Base-by-base conservation (phyloP, 1,284 basidiomycete genomes). In the Moesziomyces antarcticus region DNA sequence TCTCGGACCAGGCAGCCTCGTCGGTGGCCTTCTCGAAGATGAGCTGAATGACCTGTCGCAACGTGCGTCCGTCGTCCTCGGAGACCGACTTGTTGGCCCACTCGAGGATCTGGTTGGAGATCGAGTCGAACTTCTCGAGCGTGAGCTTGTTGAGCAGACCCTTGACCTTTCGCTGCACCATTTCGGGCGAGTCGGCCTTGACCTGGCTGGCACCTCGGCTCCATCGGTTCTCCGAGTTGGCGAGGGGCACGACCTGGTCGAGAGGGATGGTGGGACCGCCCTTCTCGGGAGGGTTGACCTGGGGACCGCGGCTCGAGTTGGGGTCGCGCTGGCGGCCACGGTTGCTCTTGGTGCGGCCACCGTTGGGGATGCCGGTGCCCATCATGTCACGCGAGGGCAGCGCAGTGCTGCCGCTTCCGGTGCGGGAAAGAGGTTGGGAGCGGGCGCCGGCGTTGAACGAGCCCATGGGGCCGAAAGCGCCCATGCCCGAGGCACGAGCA, bases 11-110 rank as follows among this genome's bases (percentile, higher is more conserved):
- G 40, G 91, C 90, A 18, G 93, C 93, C 85, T 98, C 94, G 85
- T 96, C 93, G 22, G 93, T 97, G 5, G 94, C 94, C 88, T 96
- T 96, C 85, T 98, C 94, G 85, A 97, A 97, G 47, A 98, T 93
- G 56, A 97, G 90, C 75, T 91, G 90, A 86, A 97, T 97, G 83
- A 97, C 95, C 80, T 95, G 93, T 77, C 95, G 93, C 78, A 98
- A 89, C 1, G 94, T 97, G 68, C 92, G 89, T 4, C 94, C 95
- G 82, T 98, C 93, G 83, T 89, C 92, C 88, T 99, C 95, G 76
- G 91, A 89, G 85, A 91, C 90, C 8, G 92, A 94, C 87, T 90
- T 93, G 89, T 98, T 97, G 46, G 94, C 95, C 92, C 92, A 97
- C 20, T 88, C 86, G 73, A 97, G 91, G 82, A 97, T 94, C 85